A percentile compares a stretch with the other conserved stretches of the same genome.
phyloP scores from a whole-genome alignment of 306 rosid genomes.

The Corylus avellana region DNA sequence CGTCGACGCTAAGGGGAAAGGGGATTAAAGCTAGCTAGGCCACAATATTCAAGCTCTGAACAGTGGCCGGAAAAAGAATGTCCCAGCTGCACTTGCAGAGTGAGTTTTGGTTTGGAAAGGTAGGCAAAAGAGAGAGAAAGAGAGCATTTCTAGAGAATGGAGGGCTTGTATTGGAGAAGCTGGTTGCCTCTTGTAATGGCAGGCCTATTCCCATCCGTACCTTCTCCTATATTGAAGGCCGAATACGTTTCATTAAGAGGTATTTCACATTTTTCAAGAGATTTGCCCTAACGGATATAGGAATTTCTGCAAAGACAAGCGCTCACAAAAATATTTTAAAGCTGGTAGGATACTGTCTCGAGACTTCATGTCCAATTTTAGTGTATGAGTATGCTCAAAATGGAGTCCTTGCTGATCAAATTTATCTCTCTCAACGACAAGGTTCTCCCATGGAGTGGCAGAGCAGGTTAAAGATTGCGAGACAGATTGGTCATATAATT shows the following conservation, averaged over 20 bases:
- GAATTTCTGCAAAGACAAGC: not conserved
- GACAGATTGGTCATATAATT: not conserved
- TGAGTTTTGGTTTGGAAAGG: too few relatives aligned
- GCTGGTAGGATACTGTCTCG: not conserved
- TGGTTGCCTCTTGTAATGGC: constrained; percentile 1
- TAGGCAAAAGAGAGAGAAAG: too few relatives aligned
- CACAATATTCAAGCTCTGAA: too few relatives aligned
- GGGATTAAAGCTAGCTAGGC: too few relatives aligned
- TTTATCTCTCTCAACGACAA: not conserved
- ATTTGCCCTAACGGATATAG: not conserved
- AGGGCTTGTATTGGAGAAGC: not conserved
- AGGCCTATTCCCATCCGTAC: not conserved
- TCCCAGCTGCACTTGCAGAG: too few relatives aligned
- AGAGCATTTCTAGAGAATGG: not conserved
- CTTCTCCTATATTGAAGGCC: not conserved
- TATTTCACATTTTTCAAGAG: too few relatives aligned
- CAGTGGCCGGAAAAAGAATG: too few relatives aligned
- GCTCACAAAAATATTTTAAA: not conserved
- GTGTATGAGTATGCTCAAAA: not conserved
- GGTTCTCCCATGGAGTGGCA: not conserved
- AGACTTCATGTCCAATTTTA: not conserved
- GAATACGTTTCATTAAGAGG: not conserved
- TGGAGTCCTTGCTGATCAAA: not conserved
- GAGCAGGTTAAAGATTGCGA: not conserved
- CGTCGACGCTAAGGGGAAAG: too few relatives aligned